These are phyloP conservation scores for Amoebophrya sp. DNA, from an alignment of 169 alveolate species.

Conservation along the genomic window DNA sequence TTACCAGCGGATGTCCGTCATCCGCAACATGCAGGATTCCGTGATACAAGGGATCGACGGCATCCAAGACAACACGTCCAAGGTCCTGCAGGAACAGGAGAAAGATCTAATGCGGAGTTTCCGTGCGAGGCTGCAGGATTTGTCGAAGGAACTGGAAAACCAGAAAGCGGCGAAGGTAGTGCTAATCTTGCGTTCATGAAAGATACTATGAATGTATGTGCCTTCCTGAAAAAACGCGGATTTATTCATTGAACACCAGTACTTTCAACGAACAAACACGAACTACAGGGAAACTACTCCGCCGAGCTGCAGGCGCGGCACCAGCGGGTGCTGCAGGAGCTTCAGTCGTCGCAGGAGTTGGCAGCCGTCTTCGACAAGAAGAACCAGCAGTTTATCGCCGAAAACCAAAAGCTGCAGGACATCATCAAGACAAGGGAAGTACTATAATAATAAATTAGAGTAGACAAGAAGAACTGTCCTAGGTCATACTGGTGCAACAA, in stretches of 20 bases:
- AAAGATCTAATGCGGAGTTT: slow-evolving; percentile 6
- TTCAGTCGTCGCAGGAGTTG: slow-evolving; percentile 3
- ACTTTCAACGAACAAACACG: too few species aligned
- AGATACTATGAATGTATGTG: too few species aligned
- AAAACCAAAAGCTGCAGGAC: slow-evolving; percentile 1
- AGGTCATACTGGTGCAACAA: too few species aligned
- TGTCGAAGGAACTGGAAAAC: slow-evolving; percentile 15
- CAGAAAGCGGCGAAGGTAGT: background rate
- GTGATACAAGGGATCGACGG: slow-evolving; percentile 8
- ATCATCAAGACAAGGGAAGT: background rate
- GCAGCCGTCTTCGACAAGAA: slow-evolving; percentile 6
- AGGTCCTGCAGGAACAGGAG: slow-evolving; percentile 18
- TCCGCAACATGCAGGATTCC: slow-evolving; percentile 14
- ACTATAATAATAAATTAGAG: too few species aligned
- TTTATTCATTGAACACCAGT: too few species aligned
- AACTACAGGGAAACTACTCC: background rate
- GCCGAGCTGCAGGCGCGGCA: slow-evolving; percentile 17
- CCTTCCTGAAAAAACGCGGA: too few species aligned
- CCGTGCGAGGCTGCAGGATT: slow-evolving; percentile 4
- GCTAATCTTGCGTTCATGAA: too few species aligned
- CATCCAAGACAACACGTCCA: slow-evolving; percentile 8
- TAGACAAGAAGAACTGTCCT: too few species aligned
- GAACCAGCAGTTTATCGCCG: slow-evolving; percentile 3
- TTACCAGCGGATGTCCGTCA: background rate
- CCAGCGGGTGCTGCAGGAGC: slow-evolving; percentile 11